phyloP scores from a whole-genome alignment of 2,329 filamentous ascomycete genomes.

The Nothomitra cinnamomea region DNA sequence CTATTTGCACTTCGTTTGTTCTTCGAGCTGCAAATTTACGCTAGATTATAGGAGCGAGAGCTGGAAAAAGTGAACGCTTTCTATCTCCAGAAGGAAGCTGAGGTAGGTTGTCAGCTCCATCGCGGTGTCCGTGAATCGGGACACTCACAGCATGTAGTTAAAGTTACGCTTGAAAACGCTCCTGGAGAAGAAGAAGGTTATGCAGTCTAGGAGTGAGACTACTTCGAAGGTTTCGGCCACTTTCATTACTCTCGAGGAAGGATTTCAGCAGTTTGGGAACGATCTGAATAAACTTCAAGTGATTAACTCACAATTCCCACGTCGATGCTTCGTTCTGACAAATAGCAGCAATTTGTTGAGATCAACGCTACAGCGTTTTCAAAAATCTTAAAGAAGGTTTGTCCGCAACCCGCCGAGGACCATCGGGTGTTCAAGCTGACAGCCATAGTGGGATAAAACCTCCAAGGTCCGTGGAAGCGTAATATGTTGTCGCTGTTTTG shows the following conservation, averaged over 20 bases:
- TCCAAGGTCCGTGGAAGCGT: constrained; percentile 47
- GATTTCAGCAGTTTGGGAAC: constrained; percentile 91
- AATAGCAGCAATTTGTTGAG: constrained; percentile 77
- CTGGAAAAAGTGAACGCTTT: constrained; percentile 97
- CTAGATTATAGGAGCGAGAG: constrained; percentile 60
- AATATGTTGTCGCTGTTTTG: background rate
- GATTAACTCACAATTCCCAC: constrained; percentile 13
- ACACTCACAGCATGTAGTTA: constrained; percentile 38
- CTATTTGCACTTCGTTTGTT: constrained; percentile 11
- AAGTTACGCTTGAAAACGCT: constrained; percentile 84
- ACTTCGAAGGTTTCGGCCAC: constrained; percentile 79
- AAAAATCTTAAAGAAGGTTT: constrained; percentile 89
- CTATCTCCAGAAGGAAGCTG: constrained; percentile 93
- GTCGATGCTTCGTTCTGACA: background rate
- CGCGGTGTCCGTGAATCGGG: constrained; percentile 5
- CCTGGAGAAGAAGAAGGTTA: constrained; percentile 82
- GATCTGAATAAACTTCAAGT: constrained; percentile 85
- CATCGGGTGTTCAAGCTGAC: background rate
- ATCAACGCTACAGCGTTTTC: constrained; percentile 96
- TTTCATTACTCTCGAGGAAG: constrained; percentile 88
- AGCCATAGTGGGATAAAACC: constrained; percentile 78
- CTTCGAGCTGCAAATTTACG: constrained; percentile 21
- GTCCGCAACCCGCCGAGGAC: constrained; percentile 11
- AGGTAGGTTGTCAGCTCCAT: constrained; percentile 39
- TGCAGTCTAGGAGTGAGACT: constrained; percentile 61